Base-by-base conservation (phyloP, 768 basidiomycete genomes). In the Saitozyma podzolica region DNA sequence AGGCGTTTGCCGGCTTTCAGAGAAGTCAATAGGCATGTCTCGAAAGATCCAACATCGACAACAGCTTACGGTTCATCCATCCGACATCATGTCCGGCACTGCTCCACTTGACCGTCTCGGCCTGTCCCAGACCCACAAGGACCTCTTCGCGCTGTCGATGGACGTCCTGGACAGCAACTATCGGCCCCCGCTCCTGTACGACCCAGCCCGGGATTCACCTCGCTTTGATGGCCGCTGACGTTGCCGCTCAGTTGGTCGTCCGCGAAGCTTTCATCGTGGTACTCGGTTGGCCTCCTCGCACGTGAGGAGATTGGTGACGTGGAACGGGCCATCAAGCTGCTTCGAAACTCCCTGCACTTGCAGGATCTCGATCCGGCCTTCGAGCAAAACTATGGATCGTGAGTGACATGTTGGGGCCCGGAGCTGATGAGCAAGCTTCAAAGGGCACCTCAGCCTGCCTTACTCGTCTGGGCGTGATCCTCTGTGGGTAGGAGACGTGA, bases 241-340 rank as follows among this genome's bases (percentile, higher is more conserved):
- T 49, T 41, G 43, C 50, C 29, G 4, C 17, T 2, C 41, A 63
- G 62, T 13, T 60, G 58, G 54, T 20, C 43, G 39, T 55, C 45
- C 3, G 37, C 59, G 11, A 67, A 67, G 56, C 52, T 67, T 6
- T 67, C 66, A 2, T 52, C 59, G 4, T 67, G 66, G 66, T 67
- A 67, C 42, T 17, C 63, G 3, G 63, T 67, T 20, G 66, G 63
- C 16, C 56, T 67, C 3, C 50, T 67, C 1, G 55, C 55, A 10
- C 47, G 66, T 19, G 52, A 47, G 40, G 20, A 40, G 4, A 39
- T 9, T 7, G 59, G 41, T 9, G 66, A 67, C 50, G 41, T 40
- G n/a, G 53, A 54, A 14, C 10, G 47, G 9, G 66, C 66, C n/a
- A 49, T 54, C 40, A 63, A 61, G 49, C 59, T 67, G 8, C 13